Conservation (phyloP, 179 eudicot genomes). For the Actinidia arguta region DNA sequence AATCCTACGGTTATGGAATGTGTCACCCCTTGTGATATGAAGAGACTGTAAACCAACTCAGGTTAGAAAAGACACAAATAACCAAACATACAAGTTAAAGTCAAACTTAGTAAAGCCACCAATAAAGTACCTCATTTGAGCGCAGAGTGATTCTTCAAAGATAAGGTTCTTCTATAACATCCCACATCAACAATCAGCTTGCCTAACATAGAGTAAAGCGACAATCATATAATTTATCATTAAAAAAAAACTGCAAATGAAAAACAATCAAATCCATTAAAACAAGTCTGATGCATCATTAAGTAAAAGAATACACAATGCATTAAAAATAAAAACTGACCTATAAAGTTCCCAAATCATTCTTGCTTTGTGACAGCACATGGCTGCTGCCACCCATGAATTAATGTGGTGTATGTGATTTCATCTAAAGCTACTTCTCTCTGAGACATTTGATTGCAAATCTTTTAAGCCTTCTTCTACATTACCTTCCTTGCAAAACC, state of each 20-base stretch:
- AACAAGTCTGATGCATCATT: background rate
- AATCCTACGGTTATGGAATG: background rate
- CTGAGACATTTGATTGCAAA: conserved; percentile 52
- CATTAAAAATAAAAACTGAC: conserved; percentile 26
- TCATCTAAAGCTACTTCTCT: conserved; percentile 67
- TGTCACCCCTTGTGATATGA: background rate
- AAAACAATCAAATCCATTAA: background rate
- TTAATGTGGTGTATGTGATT: conserved; percentile 65
- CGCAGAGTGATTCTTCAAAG: background rate
- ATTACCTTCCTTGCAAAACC: conserved; percentile 65
- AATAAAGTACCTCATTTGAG: conserved; percentile 1
- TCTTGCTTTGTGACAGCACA: conserved; percentile 41
- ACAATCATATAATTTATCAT: background rate
- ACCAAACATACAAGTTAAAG: background rate
- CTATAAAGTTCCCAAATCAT: conserved; percentile 38
- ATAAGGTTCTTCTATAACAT: background rate
- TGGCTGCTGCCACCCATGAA: conserved; percentile 54
- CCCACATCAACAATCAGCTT: conserved; percentile 14
- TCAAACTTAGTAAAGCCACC: background rate
- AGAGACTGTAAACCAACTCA: conserved; percentile 2
- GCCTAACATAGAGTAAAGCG: conserved; percentile 2
- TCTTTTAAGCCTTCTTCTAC: conserved; percentile 56
- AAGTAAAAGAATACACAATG: conserved; percentile 5
- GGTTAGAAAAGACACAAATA: background rate
- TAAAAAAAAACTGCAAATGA: background rate